Evolutionary conservation across 345 rosid species (phyloP), one percentile per base, ranked within the genome.

Genomic region (Syzygium aqueum): DNA sequence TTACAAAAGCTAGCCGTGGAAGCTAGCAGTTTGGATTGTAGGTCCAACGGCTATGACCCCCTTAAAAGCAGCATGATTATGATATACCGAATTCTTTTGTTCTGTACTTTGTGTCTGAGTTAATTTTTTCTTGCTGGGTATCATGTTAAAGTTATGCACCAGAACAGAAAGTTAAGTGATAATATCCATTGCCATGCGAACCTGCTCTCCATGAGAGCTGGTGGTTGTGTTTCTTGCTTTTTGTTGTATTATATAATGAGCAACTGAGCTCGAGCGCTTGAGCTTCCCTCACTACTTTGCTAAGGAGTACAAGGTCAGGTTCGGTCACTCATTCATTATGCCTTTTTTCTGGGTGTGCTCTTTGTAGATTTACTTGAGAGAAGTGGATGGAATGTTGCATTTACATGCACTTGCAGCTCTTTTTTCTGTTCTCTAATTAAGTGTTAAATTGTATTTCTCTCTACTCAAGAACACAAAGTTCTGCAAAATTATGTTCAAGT

Each of bases 31-130:
- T 86, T 83, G 87, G 82, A n/a, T 86, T 87, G 33, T 87, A 84
- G 85, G 88, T 85, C 87, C 84, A 93, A 93, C 93, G 93, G 93
- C 89, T 89, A 89, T 63, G 56, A 85, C 83, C 89, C 87, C 52
- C 50, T 51, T 37, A 85, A 84, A 67, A 46, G 84, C 40, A 51
- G 54, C 37, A 86, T 57, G 77, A 33, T 23, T 50, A 4, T 28
- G 11, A 19, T 50, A 33, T 30, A 17, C 56, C 84, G 52, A 52
- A 19, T 73, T 73, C 49, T 37, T 19, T 37, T 37, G 49, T 10
- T 73, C 49, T 73, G 46, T 33, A 33, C 16, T 21, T 73, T 73
- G 82, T 19, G 82, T 27, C 49, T 8, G 22, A 37, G 82, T 37
- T 73, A 37, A 10, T 73, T 5, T 73, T 73, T 37, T 73, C 14